These are phyloP conservation scores for Gossypium gossypioides DNA, from an alignment of 441 rosid genomes.

Conservation along the genomic window DNA sequence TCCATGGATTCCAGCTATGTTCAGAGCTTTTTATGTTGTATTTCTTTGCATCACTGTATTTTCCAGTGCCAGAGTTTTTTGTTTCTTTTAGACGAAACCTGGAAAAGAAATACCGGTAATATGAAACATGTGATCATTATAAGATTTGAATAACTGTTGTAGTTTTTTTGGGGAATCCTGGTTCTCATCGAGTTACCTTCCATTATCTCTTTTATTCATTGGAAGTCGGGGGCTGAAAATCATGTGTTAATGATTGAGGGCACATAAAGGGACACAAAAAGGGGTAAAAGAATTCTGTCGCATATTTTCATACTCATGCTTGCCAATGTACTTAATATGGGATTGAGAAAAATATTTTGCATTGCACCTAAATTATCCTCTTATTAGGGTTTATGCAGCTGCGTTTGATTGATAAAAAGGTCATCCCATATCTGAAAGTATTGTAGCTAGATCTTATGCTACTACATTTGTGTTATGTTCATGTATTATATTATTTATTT, in stretches of 20 bases:
- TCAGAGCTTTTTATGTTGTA: background rate
- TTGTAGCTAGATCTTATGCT: too few relatives aligned
- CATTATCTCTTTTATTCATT: background rate
- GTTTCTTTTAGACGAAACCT: background rate
- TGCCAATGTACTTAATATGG: too few relatives aligned
- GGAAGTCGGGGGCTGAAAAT: background rate
- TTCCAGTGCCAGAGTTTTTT: constrained; percentile 3
- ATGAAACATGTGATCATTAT: constrained; percentile 4
- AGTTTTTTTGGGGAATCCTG: background rate
- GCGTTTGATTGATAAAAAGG: too few relatives aligned
- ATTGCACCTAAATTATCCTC: too few relatives aligned
- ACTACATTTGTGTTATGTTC: too few relatives aligned
- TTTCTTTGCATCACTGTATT: constrained; percentile 1
- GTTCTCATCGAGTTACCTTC: background rate
- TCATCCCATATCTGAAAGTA: too few relatives aligned
- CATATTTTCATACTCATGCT: too few relatives aligned
- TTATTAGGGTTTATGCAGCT: too few relatives aligned
- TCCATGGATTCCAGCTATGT: background rate
- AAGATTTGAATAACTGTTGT: constrained; percentile 8
- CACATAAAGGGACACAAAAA: too few relatives aligned
- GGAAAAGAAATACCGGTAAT: background rate
- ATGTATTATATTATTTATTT: too few relatives aligned
- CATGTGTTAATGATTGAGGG: background rate
- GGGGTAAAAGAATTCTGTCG: too few relatives aligned
- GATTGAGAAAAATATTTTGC: too few relatives aligned